Base-by-base conservation (phyloP, 345 rosid species). In the Combretum micranthum region DNA sequence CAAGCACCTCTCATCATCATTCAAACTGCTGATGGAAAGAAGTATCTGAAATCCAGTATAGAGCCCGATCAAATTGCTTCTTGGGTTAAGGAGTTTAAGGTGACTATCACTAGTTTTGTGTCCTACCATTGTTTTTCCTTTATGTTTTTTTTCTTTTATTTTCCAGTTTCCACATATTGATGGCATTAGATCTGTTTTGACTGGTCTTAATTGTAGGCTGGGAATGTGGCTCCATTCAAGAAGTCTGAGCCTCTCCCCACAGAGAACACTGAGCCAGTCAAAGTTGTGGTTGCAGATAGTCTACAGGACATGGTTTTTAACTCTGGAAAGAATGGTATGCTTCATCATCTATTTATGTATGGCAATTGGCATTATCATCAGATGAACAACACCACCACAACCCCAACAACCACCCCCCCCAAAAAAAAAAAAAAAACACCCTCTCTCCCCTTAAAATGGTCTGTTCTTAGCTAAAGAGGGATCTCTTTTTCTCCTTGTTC, bases 241-340 rank as follows among this genome's bases (percentile, higher is more conserved):
- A 87, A 87, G 70, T 90, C 99, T 54, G 94, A 93, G 63, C 95
- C 97, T n/a, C 72, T 93, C 42, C 97, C 99, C 21, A 78, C 79
- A 66, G 84, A 69, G 55, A 93, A 93, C 71, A 68, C 75, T 1
- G 96, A 87, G 62, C 96, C 97, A 16, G 96, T 87, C 60, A 90
- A 93, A 79, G 88, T 93, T 32, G 84, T 90, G 15, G 97, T 93
- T 47, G 96, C 88, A n/a, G 96, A 93, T 66, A 93, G 44, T 67
- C 78, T 93, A 42, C 79, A 90, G 32, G 87, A 90, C 13, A 47
- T 79, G 13, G 96, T 89, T 57, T 58, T 80, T 65, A 85, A 87
- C 20, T 87, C 99, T 44, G 95, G 83, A 50, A 93, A 90, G 67
- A 90, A 90, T 63, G 97, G 99, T 87, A 25, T 20, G 82, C 52